Percentiles rank a stretch among this genome's conserved stretches.
Evolutionary conservation across 2,329 filamentous ascomycete genomes (phyloP).

Genomic region (Pyricularia pennisetigena): DNA sequence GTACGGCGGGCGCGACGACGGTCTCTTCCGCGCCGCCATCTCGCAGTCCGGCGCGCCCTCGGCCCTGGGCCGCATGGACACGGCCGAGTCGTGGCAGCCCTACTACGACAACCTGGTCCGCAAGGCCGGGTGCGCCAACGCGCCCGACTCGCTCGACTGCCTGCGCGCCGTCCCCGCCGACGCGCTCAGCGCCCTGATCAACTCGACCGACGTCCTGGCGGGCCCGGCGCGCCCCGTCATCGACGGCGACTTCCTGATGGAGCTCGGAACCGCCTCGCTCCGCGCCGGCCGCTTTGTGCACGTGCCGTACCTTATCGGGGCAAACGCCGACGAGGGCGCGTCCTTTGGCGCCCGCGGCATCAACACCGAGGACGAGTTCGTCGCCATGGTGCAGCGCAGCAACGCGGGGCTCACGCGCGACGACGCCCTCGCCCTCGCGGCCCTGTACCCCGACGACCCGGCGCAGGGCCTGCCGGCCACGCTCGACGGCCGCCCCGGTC

Average conservation of each 20-base stretch:
- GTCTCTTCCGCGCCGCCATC: conserved; percentile 42
- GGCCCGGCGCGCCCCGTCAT: conserved; percentile 8
- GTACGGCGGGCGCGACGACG: conserved; percentile 39
- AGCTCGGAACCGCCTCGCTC: conserved; percentile 4
- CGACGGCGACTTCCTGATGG: conserved; percentile 11
- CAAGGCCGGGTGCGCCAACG: conserved; percentile 4
- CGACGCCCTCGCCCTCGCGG: conserved; percentile 24
- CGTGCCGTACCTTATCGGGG: conserved; percentile 53
- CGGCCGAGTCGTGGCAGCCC: conserved; percentile 6
- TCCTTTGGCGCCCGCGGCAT: conserved; percentile 42
- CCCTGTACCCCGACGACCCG: conserved; percentile 39
- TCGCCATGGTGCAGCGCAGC: conserved; percentile 11
- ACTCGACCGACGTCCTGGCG: conserved; percentile 5
- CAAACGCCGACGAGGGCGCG: conserved; percentile 55
- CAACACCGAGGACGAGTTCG: conserved; percentile 44
- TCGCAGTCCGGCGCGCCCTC: conserved; percentile 12
- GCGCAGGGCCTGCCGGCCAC: conserved; percentile 35
- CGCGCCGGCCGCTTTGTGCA: conserved; percentile 48
- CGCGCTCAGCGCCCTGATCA: conserved; percentile 9
- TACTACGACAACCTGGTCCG: conserved; percentile 5
- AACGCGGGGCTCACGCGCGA: conserved; percentile 14
- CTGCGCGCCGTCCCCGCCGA: conserved; percentile 9
- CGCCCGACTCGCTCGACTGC: conserved; percentile 8
- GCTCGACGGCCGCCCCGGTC: conserved; percentile 20
- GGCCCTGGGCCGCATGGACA: not conserved